Evolutionary conservation across 371 early-diverging fungal species (phyloP).

Genomic region (Nematocida major): DNA sequence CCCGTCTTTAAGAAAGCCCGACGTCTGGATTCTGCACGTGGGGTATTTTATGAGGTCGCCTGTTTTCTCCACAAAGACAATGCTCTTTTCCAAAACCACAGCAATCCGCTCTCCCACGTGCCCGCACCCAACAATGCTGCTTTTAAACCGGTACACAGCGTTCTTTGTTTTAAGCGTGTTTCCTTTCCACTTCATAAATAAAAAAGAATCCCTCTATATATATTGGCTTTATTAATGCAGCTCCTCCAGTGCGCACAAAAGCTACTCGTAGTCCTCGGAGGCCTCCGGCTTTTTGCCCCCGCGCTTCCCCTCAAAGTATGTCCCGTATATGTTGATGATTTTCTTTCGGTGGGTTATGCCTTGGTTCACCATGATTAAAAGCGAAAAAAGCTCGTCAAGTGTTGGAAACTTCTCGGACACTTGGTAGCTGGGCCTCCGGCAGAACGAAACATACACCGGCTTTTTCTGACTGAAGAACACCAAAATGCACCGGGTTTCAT

Average conservation of each 20-base stretch:
- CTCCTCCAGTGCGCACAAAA: too few relatives aligned
- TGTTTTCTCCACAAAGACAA: constrained; percentile 32
- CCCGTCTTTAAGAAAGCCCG: background rate
- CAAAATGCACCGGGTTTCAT: background rate
- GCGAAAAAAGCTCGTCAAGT: constrained; percentile 7
- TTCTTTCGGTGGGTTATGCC: constrained; percentile 12
- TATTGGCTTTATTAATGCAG: background rate
- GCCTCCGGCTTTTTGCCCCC: background rate
- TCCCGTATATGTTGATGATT: constrained; percentile 7
- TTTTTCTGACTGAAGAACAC: constrained; percentile 18
- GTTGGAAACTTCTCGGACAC: background rate
- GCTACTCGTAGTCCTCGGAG: too few relatives aligned
- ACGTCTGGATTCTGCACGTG: background rate
- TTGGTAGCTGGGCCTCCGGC: constrained; percentile 4
- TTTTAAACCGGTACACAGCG: constrained; percentile 7
- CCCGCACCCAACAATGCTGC: background rate
- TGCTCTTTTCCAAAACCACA: constrained; percentile 9
- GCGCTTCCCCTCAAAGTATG: background rate
- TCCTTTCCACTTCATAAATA: constrained; percentile 44
- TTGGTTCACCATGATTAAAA: constrained; percentile 16
- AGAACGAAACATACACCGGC: constrained; percentile 16
- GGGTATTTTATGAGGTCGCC: constrained; percentile 39
- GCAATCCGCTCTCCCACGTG: background rate
- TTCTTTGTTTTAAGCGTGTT: background rate
- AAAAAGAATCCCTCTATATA: constrained; percentile 13